A percentile compares a stretch with the other conserved stretches of the same genome.
These are phyloP conservation scores for Allomyces arbusculus DNA, from an alignment of 192 early-diverging fungal genomes.

Conservation along the genomic window DNA sequence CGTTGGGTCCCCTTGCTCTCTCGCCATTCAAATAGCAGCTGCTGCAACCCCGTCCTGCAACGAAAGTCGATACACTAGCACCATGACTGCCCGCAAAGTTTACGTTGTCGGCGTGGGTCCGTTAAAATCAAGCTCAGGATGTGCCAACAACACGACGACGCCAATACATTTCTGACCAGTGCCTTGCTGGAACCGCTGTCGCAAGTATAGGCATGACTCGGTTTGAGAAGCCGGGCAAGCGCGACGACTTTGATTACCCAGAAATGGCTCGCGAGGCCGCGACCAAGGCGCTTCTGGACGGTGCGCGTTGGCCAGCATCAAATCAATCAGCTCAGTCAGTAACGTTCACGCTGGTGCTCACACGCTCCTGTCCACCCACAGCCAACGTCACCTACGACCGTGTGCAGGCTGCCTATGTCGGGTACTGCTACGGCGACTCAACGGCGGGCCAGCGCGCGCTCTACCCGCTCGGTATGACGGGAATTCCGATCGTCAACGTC, in stretches of 20 bases:
- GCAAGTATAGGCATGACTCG: neutral
- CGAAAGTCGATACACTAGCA: too few species aligned
- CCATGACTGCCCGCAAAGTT: neutral
- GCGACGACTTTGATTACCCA: constrained; percentile 1
- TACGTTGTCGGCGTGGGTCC: constrained; percentile 25
- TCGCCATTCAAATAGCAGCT: too few species aligned
- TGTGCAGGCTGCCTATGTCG: constrained; percentile 15
- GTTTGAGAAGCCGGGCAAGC: constrained; percentile 2
- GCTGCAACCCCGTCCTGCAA: too few species aligned
- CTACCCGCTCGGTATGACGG: constrained; percentile 54
- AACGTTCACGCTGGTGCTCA: neutral
- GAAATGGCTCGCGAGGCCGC: constrained; percentile 38
- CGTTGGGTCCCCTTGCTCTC: too few species aligned
- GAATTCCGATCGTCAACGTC: constrained; percentile 46
- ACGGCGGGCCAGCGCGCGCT: constrained; percentile 48
- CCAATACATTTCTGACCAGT: constrained; percentile 27
- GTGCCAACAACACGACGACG: constrained; percentile 27
- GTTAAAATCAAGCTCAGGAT: constrained; percentile 26
- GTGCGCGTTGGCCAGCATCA: constrained; percentile 14
- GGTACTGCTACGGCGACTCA: constrained; percentile 37
- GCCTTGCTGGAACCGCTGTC: neutral
- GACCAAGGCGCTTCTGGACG: constrained; percentile 49
- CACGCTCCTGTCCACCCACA: neutral
- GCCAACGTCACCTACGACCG: neutral
- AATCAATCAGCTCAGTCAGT: constrained; percentile 1